phyloP scores from a whole-genome alignment of 31 red algal species.

The Pterothamnion heteromorphum region DNA sequence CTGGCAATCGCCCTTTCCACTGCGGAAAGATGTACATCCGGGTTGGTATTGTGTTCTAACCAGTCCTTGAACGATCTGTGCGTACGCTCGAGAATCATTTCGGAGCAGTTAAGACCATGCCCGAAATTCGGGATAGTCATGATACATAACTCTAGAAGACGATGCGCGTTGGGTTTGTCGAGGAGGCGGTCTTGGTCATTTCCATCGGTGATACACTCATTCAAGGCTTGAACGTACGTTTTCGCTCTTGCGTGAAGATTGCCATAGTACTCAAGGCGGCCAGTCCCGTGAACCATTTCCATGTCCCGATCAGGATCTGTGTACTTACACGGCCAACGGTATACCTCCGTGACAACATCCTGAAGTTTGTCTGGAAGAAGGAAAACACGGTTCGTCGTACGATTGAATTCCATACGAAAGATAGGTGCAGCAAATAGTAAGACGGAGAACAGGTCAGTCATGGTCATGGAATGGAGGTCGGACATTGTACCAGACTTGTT shows the following conservation, averaged over 20 bases:
- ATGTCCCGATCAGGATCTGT: background rate
- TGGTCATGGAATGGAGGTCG: background rate
- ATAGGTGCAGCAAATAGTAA: background rate
- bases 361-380: background rate
- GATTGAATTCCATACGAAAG: background rate
- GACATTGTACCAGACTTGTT: background rate
- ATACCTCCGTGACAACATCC: background rate
- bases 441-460: background rate
- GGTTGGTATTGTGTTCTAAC: background rate
- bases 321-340: background rate
- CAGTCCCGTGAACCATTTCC: background rate
- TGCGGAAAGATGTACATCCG: background rate
- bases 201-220: background rate
- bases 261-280: background rate
- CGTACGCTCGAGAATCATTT: background rate
- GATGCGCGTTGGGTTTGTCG: background rate
- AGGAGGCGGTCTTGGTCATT: background rate
- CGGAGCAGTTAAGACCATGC: background rate
- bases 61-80: background rate
- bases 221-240: background rate
- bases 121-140: slow-evolving; percentile 4
- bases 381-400: background rate
- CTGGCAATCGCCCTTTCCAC: background rate
- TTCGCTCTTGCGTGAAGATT: background rate
- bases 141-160: background rate